A percentile compares a stretch with the other conserved stretches of the same genome.
These are phyloP conservation scores for Chrysosporium queenslandicum DNA, from an alignment of 2,329 filamentous ascomycete species.

Conservation along the genomic window DNA sequence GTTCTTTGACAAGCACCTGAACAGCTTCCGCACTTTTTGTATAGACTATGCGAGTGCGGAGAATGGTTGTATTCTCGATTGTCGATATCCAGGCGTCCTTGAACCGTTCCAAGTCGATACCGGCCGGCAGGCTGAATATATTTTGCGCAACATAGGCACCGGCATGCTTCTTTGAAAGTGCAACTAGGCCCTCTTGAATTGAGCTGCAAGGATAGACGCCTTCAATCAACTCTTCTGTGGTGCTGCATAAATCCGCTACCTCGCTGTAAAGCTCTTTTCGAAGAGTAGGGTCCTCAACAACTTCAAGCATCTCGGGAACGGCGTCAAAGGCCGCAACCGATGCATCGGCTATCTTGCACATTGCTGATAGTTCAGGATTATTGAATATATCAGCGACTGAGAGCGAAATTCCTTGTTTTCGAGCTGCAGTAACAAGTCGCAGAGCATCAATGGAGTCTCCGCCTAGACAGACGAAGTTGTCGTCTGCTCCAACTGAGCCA, in stretches of 20 bases:
- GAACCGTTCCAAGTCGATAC: slow-evolving; percentile 24
- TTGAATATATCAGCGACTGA: slow-evolving; percentile 16
- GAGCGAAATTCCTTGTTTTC: neutral
- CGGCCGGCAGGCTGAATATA: slow-evolving; percentile 24
- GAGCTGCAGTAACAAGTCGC: neutral
- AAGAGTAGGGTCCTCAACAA: neutral
- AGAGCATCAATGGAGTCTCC: slow-evolving; percentile 13
- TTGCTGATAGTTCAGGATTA: slow-evolving; percentile 23
- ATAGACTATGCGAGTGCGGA: slow-evolving; percentile 32
- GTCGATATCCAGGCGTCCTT: slow-evolving; percentile 29
- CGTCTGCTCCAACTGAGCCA: neutral
- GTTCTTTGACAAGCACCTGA: slow-evolving; percentile 24
- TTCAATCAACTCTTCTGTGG: slow-evolving; percentile 25
- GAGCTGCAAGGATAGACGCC: slow-evolving; percentile 26
- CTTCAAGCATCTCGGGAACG: neutral
- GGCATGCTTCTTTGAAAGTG: slow-evolving; percentile 28
- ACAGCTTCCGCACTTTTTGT: slow-evolving; percentile 14
- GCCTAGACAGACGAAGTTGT: slow-evolving; percentile 11
- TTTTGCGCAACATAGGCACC: slow-evolving; percentile 33
- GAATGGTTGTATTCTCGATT: slow-evolving; percentile 30
- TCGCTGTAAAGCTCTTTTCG: neutral
- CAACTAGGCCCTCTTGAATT: slow-evolving; percentile 21
- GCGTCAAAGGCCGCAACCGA: neutral
- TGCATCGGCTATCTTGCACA: slow-evolving; percentile 22
- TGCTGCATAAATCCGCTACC: neutral